Evolutionary conservation across 2,329 filamentous ascomycete species (phyloP).

Genomic region (Sarocladium strictum): DNA sequence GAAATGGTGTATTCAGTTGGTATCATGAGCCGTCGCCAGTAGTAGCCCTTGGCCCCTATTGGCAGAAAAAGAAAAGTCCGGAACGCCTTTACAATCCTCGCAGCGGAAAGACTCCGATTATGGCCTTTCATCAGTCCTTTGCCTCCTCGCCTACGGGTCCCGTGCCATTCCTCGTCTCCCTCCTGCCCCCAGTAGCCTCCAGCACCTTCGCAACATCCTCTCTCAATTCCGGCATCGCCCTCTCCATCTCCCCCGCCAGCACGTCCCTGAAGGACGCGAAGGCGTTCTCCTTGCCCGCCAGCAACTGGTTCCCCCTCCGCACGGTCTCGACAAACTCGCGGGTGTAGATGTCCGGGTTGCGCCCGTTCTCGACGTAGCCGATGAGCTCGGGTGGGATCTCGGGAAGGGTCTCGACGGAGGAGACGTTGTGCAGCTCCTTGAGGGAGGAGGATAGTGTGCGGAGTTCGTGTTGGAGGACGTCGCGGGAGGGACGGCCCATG

Average conservation of each 20-base stretch:
- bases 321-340: conserved; percentile 68
- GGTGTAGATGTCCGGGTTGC: conserved; percentile 70
- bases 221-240: conserved; percentile 53
- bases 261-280: conserved; percentile 57
- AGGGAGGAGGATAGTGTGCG: conserved; percentile 34
- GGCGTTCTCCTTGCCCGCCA: conserved; percentile 58
- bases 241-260: conserved; percentile 51
- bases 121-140: not conserved
- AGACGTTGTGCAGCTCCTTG: conserved; percentile 32
- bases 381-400: conserved; percentile 56
- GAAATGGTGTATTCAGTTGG: not conserved
- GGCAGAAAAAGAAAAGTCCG: not conserved
- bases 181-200: conserved; percentile 34
- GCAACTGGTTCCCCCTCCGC: conserved; percentile 58
- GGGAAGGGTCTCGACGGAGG: conserved; percentile 40
- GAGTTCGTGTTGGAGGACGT: conserved; percentile 51
- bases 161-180: not conserved
- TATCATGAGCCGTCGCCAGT: not conserved
- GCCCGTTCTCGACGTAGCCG: conserved; percentile 64
- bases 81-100: not conserved
- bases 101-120: not conserved
- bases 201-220: conserved; percentile 47
- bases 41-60: not conserved
- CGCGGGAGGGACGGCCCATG: conserved; percentile 42
- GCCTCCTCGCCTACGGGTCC: not conserved